phyloP scores from a whole-genome alignment of 2,329 filamentous ascomycete species.

The Monilinia fructigena region DNA sequence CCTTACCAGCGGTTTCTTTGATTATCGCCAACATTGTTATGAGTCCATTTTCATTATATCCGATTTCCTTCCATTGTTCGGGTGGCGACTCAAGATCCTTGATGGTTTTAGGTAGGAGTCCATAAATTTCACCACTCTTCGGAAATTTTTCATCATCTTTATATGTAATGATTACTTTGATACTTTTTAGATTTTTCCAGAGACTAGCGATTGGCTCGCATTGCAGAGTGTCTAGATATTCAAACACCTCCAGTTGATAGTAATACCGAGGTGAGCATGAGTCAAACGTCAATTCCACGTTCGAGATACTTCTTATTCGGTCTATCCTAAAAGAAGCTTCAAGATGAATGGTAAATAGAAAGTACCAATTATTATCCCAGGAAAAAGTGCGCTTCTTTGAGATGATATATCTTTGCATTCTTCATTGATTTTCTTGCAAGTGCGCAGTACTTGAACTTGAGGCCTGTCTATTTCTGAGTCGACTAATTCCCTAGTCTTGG shows the following conservation, averaged over 20 bases:
- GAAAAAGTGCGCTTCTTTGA: background rate
- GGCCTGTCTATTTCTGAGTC: background rate
- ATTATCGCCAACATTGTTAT: background rate
- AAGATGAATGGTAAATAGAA: background rate
- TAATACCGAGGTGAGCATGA: background rate
- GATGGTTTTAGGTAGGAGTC: background rate
- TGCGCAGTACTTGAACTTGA: background rate
- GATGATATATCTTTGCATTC: background rate
- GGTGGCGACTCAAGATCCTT: background rate
- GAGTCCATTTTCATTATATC: background rate
- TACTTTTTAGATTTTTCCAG: background rate
- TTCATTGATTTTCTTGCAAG: background rate
- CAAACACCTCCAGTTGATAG: no score
- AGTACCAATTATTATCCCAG: background rate
- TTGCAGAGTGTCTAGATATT: background rate
- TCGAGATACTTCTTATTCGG: background rate
- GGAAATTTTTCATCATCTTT: background rate
- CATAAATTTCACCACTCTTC: background rate
- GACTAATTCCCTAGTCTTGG: background rate
- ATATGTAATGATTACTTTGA: background rate
- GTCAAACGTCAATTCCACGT: background rate
- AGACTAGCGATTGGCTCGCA: background rate
- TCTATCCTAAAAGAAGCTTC: background rate
- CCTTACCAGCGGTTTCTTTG: background rate
- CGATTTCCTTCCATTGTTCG: background rate